A percentile compares a stretch with the other conserved stretches of the same genome.
These are phyloP conservation scores for Musa troglodytarum DNA, from an alignment of 176 grass and related monocot genomes.

Conservation along the genomic window DNA sequence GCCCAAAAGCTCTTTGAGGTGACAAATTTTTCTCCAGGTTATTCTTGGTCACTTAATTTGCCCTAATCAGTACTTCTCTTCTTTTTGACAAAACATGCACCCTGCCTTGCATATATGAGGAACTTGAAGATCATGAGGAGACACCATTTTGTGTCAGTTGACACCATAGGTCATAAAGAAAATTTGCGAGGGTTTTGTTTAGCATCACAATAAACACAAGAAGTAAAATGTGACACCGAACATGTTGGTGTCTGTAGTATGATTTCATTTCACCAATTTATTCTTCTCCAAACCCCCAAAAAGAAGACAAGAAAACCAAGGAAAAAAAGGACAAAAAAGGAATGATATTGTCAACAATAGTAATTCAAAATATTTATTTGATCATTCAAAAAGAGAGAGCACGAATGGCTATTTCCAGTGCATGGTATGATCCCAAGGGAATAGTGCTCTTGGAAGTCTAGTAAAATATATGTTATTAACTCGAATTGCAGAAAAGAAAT, in stretches of 20 bases:
- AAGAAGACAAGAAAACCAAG: not conserved
- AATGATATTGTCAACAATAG: not conserved
- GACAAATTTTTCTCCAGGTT: slow-evolving; percentile 35
- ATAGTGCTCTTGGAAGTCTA: no score
- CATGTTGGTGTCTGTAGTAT: not conserved
- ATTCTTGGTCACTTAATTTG: slow-evolving; percentile 18
- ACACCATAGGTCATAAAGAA: not conserved
- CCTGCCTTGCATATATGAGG: not conserved
- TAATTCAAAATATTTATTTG: no score
- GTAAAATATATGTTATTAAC: no score
- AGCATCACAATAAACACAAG: not conserved
- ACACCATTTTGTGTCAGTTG: not conserved
- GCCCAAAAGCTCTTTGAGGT: slow-evolving; percentile 97
- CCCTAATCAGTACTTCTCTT: not conserved
- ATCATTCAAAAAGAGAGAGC: no score
- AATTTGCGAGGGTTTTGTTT: not conserved
- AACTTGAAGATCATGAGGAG: not conserved
- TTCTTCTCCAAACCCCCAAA: not conserved
- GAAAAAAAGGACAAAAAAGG: not conserved
- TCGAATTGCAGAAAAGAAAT: no score
- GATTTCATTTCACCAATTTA: not conserved
- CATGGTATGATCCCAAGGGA: no score
- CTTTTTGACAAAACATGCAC: not conserved
- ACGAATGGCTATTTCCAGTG: no score
- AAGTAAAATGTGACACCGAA: not conserved